phyloP scores from a whole-genome alignment of 441 rosid genomes.

The Croton laevigatus region DNA sequence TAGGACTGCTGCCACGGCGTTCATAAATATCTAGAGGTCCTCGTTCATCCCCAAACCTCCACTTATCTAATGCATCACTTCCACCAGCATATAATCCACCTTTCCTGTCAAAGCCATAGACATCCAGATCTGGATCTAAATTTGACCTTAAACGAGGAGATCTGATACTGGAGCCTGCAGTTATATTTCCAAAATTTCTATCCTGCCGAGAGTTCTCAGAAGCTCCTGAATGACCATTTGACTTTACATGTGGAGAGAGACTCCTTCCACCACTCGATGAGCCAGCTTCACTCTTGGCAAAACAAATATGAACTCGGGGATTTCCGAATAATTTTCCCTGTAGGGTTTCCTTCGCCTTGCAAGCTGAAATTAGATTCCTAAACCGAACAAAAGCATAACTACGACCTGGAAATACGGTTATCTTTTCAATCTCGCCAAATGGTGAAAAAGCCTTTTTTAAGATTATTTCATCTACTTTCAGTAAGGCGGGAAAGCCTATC shows the following conservation, averaged over 20 bases:
- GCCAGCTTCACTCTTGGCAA: slow-evolving; percentile 75
- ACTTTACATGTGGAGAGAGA: slow-evolving; percentile 56
- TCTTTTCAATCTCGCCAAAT: slow-evolving; percentile 84
- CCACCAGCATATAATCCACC: slow-evolving; percentile 44
- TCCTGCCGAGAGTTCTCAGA: slow-evolving; percentile 55
- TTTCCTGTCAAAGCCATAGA: slow-evolving; percentile 52
- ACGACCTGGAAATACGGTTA: slow-evolving; percentile 89
- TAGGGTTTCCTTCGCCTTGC: slow-evolving; percentile 89
- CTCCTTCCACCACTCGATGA: slow-evolving; percentile 61
- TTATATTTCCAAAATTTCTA: slow-evolving; percentile 40
- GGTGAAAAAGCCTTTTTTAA: slow-evolving; percentile 80
- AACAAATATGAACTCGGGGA: slow-evolving; percentile 95
- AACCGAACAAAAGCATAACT: slow-evolving; percentile 96
- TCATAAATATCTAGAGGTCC: slow-evolving; percentile 56
- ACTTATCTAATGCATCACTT: slow-evolving; percentile 47
- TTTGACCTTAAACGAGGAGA: slow-evolving; percentile 45
- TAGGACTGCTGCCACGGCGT: slow-evolving; percentile 54
- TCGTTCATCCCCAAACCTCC: slow-evolving; percentile 51
- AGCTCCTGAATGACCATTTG: slow-evolving; percentile 46
- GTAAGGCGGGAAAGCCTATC: slow-evolving; percentile 85
- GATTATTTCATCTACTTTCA: slow-evolving; percentile 78
- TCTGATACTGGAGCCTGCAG: slow-evolving; percentile 44
- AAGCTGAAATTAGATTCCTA: slow-evolving; percentile 58
- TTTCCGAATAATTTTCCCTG: slow-evolving; percentile 92
- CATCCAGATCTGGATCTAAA: slow-evolving; percentile 52